Evolutionary conservation across 495 filamentous ascomycete species (phyloP), one percentile per base, ranked within the genome.

Genomic region (Tuber brumale): DNA sequence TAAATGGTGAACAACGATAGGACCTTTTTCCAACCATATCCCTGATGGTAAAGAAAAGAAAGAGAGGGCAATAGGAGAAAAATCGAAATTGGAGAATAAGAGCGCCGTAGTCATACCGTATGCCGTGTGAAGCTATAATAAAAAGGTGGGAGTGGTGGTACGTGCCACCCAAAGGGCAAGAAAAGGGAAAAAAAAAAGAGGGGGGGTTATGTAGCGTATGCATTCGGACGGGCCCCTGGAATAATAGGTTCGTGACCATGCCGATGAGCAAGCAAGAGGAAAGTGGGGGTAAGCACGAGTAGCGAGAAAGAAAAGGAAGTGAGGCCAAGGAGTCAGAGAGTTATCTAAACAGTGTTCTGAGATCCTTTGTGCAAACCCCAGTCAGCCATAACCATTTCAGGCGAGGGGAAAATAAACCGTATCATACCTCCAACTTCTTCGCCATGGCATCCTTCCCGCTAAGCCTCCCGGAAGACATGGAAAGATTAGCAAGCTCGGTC

Each of bases 401-500:
- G 10, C 27, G 3, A 16, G 27, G 27, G n/a, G 57, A n/a, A 16
- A 61, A 66, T 31, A 66, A 66, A 66, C 31, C 57, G 18, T 66
- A 66, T 66, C 57, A 31, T 66, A 79, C 78, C 73, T 80, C 88
- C 83, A 97, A 87, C 75, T 90, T 89, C 84, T 91, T 88, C 85
- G 90, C 91, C 31, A 92, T 89, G 2, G 90, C 89, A 82, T 97
- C 93, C 27, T 86, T 86, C 83, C 92, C 94, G 74, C 91, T 90
- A 71, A 91, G 85, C 80, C 92, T 90, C 37, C 86, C 87, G 44
- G 89, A 86, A 76, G 90, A 90, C 91, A 97, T 90, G 79, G 91
- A 93, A 76, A 97, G 86, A 81, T 92, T 92, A 1, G 95, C 95
- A 39, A 98, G 86, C 81, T 92, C 90, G 81, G 90, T 90, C 88